Percentiles rank a stretch among this genome's conserved stretches.
Evolutionary conservation across 495 filamentous ascomycete genomes (phyloP).

Genomic region (Podospora bellae-mahoneyi): DNA sequence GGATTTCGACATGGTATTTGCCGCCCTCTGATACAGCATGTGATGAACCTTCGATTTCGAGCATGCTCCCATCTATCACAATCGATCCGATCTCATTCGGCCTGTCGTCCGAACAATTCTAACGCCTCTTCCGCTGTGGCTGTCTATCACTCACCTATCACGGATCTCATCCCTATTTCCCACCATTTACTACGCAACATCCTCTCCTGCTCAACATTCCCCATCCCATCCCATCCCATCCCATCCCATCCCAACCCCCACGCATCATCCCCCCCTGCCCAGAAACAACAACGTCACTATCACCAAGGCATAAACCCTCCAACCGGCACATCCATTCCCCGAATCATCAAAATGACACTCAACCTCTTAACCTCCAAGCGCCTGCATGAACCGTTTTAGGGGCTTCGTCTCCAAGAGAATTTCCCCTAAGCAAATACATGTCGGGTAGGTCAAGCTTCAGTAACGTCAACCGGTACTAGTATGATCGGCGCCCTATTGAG

Average conservation of each 20-base stretch:
- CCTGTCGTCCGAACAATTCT: background rate
- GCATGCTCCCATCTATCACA: background rate
- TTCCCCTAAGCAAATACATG: background rate
- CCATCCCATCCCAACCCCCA: background rate
- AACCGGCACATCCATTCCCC: constrained; percentile 6
- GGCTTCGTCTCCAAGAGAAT: background rate
- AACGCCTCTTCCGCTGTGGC: background rate
- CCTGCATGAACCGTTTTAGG: constrained; percentile 22
- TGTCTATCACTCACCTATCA: background rate
- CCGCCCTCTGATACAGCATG: background rate
- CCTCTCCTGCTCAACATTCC: background rate
- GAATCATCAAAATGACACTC: constrained; percentile 6
- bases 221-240: background rate
- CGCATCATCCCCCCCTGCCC: background rate
- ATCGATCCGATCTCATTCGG: background rate
- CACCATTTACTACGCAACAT: background rate
- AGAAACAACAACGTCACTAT: background rate
- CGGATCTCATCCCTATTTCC: background rate
- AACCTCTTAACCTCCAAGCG: background rate
- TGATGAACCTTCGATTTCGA: background rate
- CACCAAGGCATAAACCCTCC: background rate
- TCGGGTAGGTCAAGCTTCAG: background rate
- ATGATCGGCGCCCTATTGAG: constrained; percentile 11
- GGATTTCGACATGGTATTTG: background rate
- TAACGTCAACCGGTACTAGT: constrained; percentile 2